Base-by-base conservation (phyloP, 805 yeast genomes). In the Metschnikowia proteae region DNA sequence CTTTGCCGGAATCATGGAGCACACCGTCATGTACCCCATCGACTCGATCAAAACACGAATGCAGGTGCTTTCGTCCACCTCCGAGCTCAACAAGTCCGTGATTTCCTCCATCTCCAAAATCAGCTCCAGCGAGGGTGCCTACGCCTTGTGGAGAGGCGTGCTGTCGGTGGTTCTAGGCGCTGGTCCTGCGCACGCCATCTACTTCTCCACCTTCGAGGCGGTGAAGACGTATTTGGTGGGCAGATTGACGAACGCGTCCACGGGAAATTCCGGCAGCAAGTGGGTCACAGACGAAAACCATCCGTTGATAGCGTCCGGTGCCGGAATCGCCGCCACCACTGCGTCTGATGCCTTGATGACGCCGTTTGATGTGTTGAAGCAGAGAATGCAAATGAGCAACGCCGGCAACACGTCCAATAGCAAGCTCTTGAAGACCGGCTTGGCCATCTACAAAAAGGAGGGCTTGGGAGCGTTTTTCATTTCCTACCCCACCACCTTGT, bases 1-100 rank as follows among this genome's bases (percentile, higher is more conserved):
- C 0, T 88, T 90, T 70, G 98, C 99, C n/a, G 99, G 99, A 27
- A 88, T 94, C 48, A 88, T 92, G 97, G 99, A 92, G 65, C 99
- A 92, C 68, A 83, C 96, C 1, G 89, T 92, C 39, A 89, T 92
- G 97, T 92, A 83, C 64, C 99, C 99, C 1, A 82, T 92, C 36
- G 99, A 92, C 65, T 92, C 96, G n/a, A 79, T 92, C 58, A 92
- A 92, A 73, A 94, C 98, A 5, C 76, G 99, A 62, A 88, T 92
- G 92, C 99, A 92, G 65, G 82, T 84, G 46, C 44, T 55, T n/a
- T 58, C 51, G 47, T 61, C 32, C 57, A 62, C 51, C 52, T 65
- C 49, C 42, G 47, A 47, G 33, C 39, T 54, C 26, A 58, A 60
- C 42, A 67, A 63, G 11, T 76, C 83, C 22, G 78, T 92, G 37